A percentile compares a stretch with the other conserved stretches of the same genome.
Conservation (phyloP, 2,329 filamentous ascomycete species). For the Aureobasidium leucospermi region DNA sequence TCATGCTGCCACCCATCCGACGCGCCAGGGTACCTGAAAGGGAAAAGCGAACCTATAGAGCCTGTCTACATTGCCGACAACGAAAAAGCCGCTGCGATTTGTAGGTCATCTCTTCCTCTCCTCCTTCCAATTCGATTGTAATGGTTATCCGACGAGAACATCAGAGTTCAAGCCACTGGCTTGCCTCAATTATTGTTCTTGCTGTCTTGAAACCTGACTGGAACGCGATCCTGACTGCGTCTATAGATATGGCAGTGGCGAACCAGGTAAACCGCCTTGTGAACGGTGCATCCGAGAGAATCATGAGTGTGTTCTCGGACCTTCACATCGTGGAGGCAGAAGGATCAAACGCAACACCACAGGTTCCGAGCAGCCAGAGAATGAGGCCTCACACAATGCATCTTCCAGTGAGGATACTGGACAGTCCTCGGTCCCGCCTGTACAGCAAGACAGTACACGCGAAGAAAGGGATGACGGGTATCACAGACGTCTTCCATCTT, state of each 20-base stretch:
- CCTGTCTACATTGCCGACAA: constrained; percentile 27
- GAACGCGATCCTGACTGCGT: background rate
- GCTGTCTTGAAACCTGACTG: background rate
- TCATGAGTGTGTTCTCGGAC: constrained; percentile 28
- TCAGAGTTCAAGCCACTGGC: background rate
- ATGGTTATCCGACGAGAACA: background rate
- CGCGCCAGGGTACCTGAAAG: constrained; percentile 20
- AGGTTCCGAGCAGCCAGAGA: constrained; percentile 6
- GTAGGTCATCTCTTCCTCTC: constrained; percentile 19
- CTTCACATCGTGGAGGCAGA: constrained; percentile 25
- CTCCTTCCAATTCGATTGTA: background rate
- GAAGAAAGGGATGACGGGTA: background rate
- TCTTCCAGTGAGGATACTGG: background rate
- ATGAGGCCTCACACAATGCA: background rate
- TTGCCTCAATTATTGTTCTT: background rate
- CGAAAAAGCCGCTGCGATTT: constrained; percentile 28
- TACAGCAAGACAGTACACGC: background rate
- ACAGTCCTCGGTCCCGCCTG: background rate
- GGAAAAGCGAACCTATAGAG: constrained; percentile 27
- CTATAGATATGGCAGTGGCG: constrained; percentile 24
- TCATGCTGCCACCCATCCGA: constrained; percentile 13
- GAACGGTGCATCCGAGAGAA: constrained; percentile 28
- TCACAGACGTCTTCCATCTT: background rate
- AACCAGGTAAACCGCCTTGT: constrained; percentile 25
- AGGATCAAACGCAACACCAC: constrained; percentile 23